Base-by-base conservation (phyloP, 352 stramenopile species). In the Pythium sukuiense region DNA sequence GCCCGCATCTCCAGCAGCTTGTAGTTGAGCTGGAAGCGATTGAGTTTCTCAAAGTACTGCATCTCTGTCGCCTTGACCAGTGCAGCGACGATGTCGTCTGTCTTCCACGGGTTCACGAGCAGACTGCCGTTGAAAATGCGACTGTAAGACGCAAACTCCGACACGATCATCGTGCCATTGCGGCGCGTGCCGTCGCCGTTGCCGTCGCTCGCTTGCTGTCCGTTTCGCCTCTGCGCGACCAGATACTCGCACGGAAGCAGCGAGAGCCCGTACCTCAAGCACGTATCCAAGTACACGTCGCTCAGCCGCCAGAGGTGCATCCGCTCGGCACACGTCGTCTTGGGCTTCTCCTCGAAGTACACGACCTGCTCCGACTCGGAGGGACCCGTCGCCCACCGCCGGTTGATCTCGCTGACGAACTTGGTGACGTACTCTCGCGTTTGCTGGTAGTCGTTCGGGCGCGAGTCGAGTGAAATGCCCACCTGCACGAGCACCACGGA, bases 81-180 rank as follows among this genome's bases (percentile, higher is more conserved):
- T 13, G 83, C 79, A 37, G 64, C 75, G 20, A 90, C 86, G 52
- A 97, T 85, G 61, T 96, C 88, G 27, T 96, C 84, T 0, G 92
- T 85, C 74, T 98, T 98, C 96, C 97, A 99, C 11, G 97, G 97
- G 72, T 99, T 99, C 20, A 99, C 87, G 26, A 97, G 85, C 60
- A 99, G 58, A 48, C 95, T 95, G n/a, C 97, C 97, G 61, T 95
- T 89, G 72, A 99, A 88, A 39, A 99, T 97, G 39, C 97, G 83
- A 37, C 92, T 98, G 70, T 96, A 98, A 16, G 89, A 97, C 2
- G 94, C 92, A 74, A 99, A 99, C 72, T 99, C 97, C 29, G 93
- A 99, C 3, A 98, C 80, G 35, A 99, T 95, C 71, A 98, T 93
- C 3, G 97, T 67, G 24, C 95, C 95, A 53, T 90, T 86, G 18